Base-by-base conservation (phyloP, 495 filamentous ascomycete species). In the Thermothielavioides terrestris region DNA sequence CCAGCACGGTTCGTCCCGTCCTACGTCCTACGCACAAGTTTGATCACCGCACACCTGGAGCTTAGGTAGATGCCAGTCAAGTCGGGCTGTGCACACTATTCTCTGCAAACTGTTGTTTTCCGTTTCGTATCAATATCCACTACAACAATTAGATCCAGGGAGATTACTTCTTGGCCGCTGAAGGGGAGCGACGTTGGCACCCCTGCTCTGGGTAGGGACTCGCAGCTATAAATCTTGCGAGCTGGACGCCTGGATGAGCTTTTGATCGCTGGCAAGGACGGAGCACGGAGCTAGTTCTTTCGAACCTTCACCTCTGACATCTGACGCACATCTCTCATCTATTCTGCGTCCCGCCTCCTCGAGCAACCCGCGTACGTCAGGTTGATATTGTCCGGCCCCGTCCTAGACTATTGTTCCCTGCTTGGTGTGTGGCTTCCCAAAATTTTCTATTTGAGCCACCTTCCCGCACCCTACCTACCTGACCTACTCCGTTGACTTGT, bases 401-500 rank as follows among this genome's bases (percentile, higher is more conserved):
- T 22, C 20, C 44, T 42, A 6, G 30, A 17, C 21, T 30, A 55
- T 55, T 59, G 46, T 55, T 49, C 52, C 49, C 35, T 45, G 39
- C 22, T 23, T 25, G 10, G 45, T 54, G 30, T 27, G 45, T 30
- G 31, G 26, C 23, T 43, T 31, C 31, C 11, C 14, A 45, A 38
- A 42, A 32, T 54, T 57, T 54, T 11, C 37, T 59, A 59, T 56
- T 59, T 53, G 27, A 59, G 54, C 50, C 49, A 35, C 35, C 12
- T 20, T 3, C 20, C 14, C 18, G 22, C 42, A 26, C 44, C 7
- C 26, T 6, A 23, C 34, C n/a, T 31, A 23, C 2, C 22, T 39
- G 35, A 17, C 10, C 44, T 14, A 14, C 32, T 46, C 30, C 42
- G 25, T 40, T n/a, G n/a, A n/a, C 42, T 23, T 15, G 21, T 34